Evolutionary conservation across 2,329 filamentous ascomycete species (phyloP).

Genomic region (Penicillium polonicum): DNA sequence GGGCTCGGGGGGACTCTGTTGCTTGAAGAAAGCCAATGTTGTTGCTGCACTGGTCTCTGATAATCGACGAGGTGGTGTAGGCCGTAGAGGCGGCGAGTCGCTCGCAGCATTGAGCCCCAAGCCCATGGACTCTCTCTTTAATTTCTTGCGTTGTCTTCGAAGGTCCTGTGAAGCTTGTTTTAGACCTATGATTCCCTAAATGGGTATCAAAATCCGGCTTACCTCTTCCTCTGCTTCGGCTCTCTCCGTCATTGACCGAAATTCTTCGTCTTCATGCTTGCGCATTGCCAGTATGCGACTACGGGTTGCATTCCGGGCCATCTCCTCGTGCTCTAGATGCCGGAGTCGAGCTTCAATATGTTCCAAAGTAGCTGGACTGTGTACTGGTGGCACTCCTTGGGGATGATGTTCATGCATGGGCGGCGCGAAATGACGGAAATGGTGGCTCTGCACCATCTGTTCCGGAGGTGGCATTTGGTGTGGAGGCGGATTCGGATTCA

Average conservation of each 20-base stretch:
- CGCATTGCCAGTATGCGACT: conserved; percentile 38
- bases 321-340: conserved; percentile 43
- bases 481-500: conserved; percentile 38
- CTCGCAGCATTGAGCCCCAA: conserved; percentile 33
- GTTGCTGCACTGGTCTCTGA: conserved; percentile 44
- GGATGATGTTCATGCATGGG: conserved; percentile 33
- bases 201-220: conserved; percentile 12
- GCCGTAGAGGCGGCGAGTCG: conserved; percentile 40
- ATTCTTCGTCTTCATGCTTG: conserved; percentile 44
- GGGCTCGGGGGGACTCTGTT: conserved; percentile 42
- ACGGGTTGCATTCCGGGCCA: conserved; percentile 38
- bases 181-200: background rate
- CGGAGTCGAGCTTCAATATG: conserved; percentile 41
- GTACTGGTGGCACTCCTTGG: conserved; percentile 24
- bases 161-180: conserved; percentile 31
- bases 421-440: conserved; percentile 33
- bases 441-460: conserved; percentile 35
- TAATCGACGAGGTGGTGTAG: conserved; percentile 39
- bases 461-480: conserved; percentile 35
- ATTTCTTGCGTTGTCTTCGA: conserved; percentile 39
- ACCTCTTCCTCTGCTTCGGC: conserved; percentile 45
- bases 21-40: conserved; percentile 43
- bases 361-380: conserved; percentile 32
- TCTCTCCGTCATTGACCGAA: conserved; percentile 40
- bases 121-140: conserved; percentile 45